Conservation (phyloP, 768 basidiomycete genomes). For the Pholiota microspora region DNA sequence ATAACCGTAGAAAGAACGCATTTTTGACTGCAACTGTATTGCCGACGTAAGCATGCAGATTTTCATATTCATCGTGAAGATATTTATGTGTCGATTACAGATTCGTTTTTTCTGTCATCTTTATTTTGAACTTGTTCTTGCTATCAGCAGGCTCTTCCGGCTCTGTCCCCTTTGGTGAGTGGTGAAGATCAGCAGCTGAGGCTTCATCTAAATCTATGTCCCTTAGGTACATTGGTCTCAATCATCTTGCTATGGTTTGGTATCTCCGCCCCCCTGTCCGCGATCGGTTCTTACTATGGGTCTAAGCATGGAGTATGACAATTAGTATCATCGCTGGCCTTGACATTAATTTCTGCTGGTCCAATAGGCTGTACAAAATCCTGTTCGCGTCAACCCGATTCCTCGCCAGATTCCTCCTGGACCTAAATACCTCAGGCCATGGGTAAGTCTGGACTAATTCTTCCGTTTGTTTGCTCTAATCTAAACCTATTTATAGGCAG, state of each 20-base stretch:
- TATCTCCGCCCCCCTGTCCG: conserved; percentile 87
- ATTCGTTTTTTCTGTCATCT: conserved; percentile 79
- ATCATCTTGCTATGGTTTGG: conserved; percentile 90
- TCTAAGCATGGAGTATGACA: conserved; percentile 79
- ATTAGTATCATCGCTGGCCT: background rate
- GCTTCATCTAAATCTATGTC: background rate
- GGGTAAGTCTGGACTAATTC: conserved; percentile 44
- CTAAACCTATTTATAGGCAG: conserved; percentile 38
- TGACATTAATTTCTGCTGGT: conserved; percentile 8
- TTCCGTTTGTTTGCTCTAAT: conserved; percentile 1
- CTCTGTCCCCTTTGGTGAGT: conserved; percentile 89
- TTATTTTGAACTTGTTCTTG: conserved; percentile 90
- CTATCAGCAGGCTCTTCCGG: conserved; percentile 85
- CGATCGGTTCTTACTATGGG: conserved; percentile 84
- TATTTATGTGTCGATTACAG: conserved; percentile 34
- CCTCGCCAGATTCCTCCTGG: conserved; percentile 93
- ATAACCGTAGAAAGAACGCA: conserved; percentile 74
- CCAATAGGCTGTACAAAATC: conserved; percentile 66
- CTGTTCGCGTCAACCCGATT: conserved; percentile 88
- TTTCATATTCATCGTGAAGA: background rate
- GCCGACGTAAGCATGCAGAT: conserved; percentile 62
- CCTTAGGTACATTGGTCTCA: conserved; percentile 74
- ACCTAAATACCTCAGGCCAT: conserved; percentile 80
- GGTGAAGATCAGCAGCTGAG: background rate
- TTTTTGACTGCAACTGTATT: conserved; percentile 87